Base-by-base conservation (phyloP, 495 filamentous ascomycete genomes). In the Daldinia childiae region DNA sequence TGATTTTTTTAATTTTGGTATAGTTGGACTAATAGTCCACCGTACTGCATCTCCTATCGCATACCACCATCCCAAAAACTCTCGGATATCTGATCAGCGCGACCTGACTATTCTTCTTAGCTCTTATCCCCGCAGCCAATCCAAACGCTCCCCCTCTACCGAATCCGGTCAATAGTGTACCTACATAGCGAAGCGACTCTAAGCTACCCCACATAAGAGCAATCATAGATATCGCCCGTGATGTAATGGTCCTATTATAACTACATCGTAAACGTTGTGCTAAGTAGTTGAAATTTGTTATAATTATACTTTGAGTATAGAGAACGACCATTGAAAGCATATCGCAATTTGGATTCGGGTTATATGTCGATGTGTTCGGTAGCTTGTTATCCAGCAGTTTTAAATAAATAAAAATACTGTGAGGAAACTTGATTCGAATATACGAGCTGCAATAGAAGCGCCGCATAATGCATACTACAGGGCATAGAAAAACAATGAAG, bases 91-190 rank as follows among this genome's bases (percentile, higher is more conserved):
- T 2, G 43, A 48, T 48, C 17, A 24, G 17, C 43, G 8, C 43
- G n/a, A 48, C 17, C 19, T 29, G 27, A 29, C 27, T 29, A 29
- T 29, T 29, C 27, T 6, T 11, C 66, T 62, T 68, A 29, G 58
- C 51, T 61, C 36, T 38, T 29, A 19, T 51, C 34, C 48, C 43
- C 54, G 19, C 38, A 66, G 59, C 59, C 54, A 67, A 64, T 67
- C 59, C 43, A 5, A 30, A 17, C 21, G 26, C 27, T 2, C 45
- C 48, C 17, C 19, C 19, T 67, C 59, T 45, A 26, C 69, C 69
- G 41, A 63, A 64, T 72, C 29, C 39, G 59, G 63, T 67, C 45
- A 54, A 36, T 71, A 29, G 41, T 36, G 29, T 19, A n/a, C n/a
- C n/a, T n/a, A n/a, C n/a, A n/a, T n/a, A 24, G 48, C 54, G 43